Percentiles rank a stretch among this genome's conserved stretches.
Conservation (phyloP, 208 protist species). For the Trypanosoma cruzi region DNA sequence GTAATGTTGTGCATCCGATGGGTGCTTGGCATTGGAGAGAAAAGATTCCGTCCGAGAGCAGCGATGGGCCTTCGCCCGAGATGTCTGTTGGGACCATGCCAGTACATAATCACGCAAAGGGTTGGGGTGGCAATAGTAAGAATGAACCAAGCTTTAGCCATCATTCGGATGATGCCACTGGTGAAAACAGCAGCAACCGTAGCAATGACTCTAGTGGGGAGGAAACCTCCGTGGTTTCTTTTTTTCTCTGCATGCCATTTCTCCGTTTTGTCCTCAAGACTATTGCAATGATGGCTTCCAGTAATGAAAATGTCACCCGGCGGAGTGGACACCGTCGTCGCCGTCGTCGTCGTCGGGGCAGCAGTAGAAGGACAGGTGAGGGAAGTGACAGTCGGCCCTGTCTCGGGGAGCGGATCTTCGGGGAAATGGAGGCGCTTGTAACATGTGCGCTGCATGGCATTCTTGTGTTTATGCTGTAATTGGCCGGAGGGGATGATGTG, state of each 20-base stretch:
- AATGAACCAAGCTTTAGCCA: not conserved
- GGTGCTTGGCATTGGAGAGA: not conserved
- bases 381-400: not conserved
- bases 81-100: not conserved
- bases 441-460: conserved; percentile 20
- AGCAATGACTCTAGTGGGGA: not conserved
- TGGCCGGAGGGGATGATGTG: not conserved
- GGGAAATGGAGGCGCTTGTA: conserved; percentile 14
- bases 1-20: not conserved
- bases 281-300: not conserved
- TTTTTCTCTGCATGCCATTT: conserved; percentile 6
- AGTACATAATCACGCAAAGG: not conserved
- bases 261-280: conserved; percentile 3
- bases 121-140: not conserved
- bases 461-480: conserved; percentile 24
- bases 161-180: not conserved
- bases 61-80: not conserved
- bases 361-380: not conserved
- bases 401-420: conserved; percentile 8
- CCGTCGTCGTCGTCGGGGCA: not conserved
- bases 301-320: not conserved
- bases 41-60: conserved; percentile 1
- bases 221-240: not conserved
- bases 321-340: not conserved
- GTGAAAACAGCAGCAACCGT: not conserved